Evolutionary conservation across 305 asterid species (phyloP), one percentile per base, ranked within the genome.

Genomic region (Fraxinus xanthoxyloides): DNA sequence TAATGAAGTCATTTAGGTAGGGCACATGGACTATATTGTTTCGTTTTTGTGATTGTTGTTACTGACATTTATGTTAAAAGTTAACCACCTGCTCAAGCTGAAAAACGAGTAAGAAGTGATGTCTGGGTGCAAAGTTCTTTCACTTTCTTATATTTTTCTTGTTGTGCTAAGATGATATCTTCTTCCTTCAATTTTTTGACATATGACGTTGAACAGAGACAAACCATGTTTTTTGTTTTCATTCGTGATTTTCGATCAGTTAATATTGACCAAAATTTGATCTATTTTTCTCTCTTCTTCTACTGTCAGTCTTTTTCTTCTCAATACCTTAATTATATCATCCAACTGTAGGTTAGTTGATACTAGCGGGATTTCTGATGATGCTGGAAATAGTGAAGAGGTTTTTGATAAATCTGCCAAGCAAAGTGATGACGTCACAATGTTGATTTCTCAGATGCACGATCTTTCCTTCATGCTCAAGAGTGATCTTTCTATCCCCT

Each of bases 381-480:
- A 82, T 77, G 81, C 81, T 69, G 79, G 86, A 69, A 85, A 80
- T 21, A 72, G 31, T 3, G 78, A 15, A 75, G 85, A 75, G 48
- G 46, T 79, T 46, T 38, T 23, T 34, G 87, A 61, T 81, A 76
- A 78, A 31, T 81, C 88, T 12, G 54, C 82, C 15, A 54, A 75
- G 67, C 32, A 81, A 28, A 84, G 80, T 36, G 90, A 89, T 80
- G 90, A 89, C 28, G 89, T 88, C 63, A 82, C 87, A 76, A 79
- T 76, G 87, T 84, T 90, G 83, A 83, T 91, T 81, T 92, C 92
- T 2, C 91, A 92, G 91, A 91, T 90, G 93, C 98, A 90, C 26
- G 95, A 94, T 88, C 97, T 92, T 82, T 88, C 97, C 48, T 92
- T 94, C 85, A 92, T 92, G 97, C 94, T 92, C 26, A 90, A 87